Percentiles rank a stretch among this genome's conserved stretches.
These are phyloP conservation scores for Pyrenophora graminea DNA, from an alignment of 2,329 filamentous ascomycete genomes.

Conservation along the genomic window DNA sequence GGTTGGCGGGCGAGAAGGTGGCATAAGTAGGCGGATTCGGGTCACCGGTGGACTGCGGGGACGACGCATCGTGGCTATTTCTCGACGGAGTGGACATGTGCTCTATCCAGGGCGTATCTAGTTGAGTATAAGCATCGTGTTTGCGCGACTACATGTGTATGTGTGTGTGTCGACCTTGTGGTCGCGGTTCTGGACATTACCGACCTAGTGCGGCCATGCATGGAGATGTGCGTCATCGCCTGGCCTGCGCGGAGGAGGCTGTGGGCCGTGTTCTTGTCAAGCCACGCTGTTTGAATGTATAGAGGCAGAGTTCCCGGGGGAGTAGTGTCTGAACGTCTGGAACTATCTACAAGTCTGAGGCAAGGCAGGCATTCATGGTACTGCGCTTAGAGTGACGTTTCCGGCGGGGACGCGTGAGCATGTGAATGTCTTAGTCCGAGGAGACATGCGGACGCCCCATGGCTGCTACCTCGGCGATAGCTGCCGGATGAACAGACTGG, in stretches of 20 bases:
- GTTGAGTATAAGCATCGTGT: constrained; percentile 35
- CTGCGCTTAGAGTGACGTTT: constrained; percentile 19
- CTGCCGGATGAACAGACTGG: background rate
- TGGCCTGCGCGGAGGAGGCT: constrained; percentile 28
- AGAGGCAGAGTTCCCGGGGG: background rate
- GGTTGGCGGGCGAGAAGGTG: constrained; percentile 83
- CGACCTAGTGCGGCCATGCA: constrained; percentile 52
- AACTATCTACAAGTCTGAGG: too few species aligned
- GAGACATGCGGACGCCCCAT: constrained; percentile 14
- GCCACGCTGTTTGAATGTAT: constrained; percentile 13
- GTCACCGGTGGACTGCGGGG: constrained; percentile 47
- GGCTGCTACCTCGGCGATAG: constrained; percentile 1
- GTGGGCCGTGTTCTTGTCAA: constrained; percentile 22
- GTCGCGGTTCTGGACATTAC: constrained; percentile 25
- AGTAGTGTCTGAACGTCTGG: too few species aligned
- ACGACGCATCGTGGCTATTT: constrained; percentile 45
- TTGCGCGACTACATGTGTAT: constrained; percentile 10
- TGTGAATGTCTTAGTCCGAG: constrained; percentile 34
- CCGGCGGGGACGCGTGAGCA: constrained; percentile 27
- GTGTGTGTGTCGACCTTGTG: background rate
- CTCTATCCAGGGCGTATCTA: constrained; percentile 50
- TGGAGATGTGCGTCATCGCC: constrained; percentile 45
- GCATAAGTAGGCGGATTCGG: constrained; percentile 74
- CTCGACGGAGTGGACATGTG: constrained; percentile 48
- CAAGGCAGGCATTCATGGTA: constrained; percentile 14